Percentiles rank a stretch among this genome's conserved stretches.
These are phyloP conservation scores for Solanum lycopersicoides DNA, from an alignment of 257 asterid species.

Conservation along the genomic window DNA sequence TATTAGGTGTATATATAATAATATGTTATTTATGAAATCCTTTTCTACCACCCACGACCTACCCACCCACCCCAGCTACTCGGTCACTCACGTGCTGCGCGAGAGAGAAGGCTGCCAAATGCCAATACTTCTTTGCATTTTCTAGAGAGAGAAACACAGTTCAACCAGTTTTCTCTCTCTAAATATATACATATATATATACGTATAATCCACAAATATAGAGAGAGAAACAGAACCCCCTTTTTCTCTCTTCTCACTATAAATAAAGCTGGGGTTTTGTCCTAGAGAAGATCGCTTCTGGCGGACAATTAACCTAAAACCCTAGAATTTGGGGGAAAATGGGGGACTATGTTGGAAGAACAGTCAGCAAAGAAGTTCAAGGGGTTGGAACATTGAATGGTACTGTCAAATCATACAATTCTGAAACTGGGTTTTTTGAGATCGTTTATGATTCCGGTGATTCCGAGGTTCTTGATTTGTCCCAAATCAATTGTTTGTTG, in stretches of 20 bases:
- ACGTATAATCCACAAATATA: neutral
- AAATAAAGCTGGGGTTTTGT: neutral
- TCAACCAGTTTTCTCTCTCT: neutral
- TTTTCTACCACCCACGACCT: neutral
- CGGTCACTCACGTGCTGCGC: neutral
- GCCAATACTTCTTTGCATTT: neutral
- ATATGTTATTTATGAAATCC: neutral
- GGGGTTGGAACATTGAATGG: slow-evolving; percentile 42
- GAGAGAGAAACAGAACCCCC: neutral
- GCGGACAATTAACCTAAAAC: neutral
- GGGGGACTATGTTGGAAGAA: slow-evolving; percentile 62
- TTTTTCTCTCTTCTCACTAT: neutral
- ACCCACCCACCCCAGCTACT: neutral
- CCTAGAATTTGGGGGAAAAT: slow-evolving; percentile 7
- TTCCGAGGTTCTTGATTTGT: slow-evolving; percentile 50
- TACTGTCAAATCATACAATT: slow-evolving; percentile 40
- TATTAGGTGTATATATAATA: too few species aligned
- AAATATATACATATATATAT: neutral
- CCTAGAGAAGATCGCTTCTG: neutral
- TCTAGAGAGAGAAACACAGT: neutral
- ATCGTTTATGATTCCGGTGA: slow-evolving; percentile 68
- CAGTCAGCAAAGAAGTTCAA: slow-evolving; percentile 48
- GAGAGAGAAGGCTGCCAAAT: neutral
- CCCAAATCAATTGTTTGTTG: slow-evolving; percentile 30
- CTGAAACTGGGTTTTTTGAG: slow-evolving; percentile 32